Base-by-base conservation (phyloP, 2,329 filamentous ascomycete genomes). In the Aspergillus fischeri region DNA sequence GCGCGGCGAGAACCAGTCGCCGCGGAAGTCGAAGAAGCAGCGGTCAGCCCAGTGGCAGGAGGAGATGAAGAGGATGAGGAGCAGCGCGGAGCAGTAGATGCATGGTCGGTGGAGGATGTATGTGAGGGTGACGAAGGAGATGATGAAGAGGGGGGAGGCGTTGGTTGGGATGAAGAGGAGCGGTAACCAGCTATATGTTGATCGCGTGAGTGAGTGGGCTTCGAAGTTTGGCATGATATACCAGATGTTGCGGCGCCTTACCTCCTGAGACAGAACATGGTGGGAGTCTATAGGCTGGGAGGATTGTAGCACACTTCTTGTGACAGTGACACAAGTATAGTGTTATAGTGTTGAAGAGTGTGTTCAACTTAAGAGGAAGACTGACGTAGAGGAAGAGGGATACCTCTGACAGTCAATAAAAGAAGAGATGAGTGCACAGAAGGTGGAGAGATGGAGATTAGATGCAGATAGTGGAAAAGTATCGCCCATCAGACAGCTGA, bases 101-200 rank as follows among this genome's bases (percentile, higher is more conserved):
- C 94, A 99, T 54, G 94, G 94, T 55, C 93, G 88, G 78, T 97
- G 96, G 68, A 99, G 87, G 77, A 96, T 90, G 81, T 96, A 97
- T 63, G 92, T 96, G 75, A 92, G 91, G 63, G 91, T 83, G 79
- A 99, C 88, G 81, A 94, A 91, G 77, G 91, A 84, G 77, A 93
- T 85, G 73, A 94, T 90, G 79, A 93, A 92, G 69, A 90, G 83
- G 27, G 90, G 90, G 57, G 89, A 92, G 65, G 90, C 89, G 73
- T 92, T 92, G 58, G 90, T 91, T 53, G 90, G 90, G 66, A 94
- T 92, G 77, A 94, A 92, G 73, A 94, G 89, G 66, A 94, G 86
- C 29, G 90, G 90, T 52, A 94, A 84, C 88, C 90, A 93, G 76
- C 90, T 93, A 52, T 54, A 59, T 42, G 59, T 41, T 41, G 47